Percentiles rank a stretch among this genome's conserved stretches.
Conservation (phyloP, 345 rosid species). For the Streptanthus diversifolius region DNA sequence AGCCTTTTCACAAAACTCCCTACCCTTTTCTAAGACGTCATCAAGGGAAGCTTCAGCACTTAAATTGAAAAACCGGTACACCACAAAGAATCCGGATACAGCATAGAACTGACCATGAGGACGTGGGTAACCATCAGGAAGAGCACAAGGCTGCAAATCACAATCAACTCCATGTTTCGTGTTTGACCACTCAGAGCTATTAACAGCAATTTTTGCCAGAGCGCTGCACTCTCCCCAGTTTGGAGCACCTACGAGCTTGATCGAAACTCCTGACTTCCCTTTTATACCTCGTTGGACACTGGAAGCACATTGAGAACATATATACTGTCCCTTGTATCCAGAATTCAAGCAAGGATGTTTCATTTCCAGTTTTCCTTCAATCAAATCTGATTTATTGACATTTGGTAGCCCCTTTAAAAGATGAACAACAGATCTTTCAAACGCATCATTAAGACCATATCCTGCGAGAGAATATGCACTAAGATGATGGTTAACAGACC, state of each 20-base stretch:
- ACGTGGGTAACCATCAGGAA: slow-evolving; percentile 64
- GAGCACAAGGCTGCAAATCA: slow-evolving; percentile 89
- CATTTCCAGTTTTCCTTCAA: slow-evolving; percentile 57
- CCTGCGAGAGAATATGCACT: slow-evolving; percentile 96
- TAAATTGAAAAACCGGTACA: slow-evolving; percentile 79
- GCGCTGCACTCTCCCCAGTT: slow-evolving; percentile 79
- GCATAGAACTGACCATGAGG: slow-evolving; percentile 92
- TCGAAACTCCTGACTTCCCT: slow-evolving; percentile 56
- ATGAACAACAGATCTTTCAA: slow-evolving; percentile 77
- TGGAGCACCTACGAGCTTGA: slow-evolving; percentile 81
- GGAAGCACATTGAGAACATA: slow-evolving; percentile 66
- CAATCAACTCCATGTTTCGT: slow-evolving; percentile 68
- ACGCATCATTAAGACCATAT: slow-evolving; percentile 97
- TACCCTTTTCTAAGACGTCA: slow-evolving; percentile 87
- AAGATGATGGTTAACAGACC: slow-evolving; percentile 73
- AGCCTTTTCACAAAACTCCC: slow-evolving; percentile 69
- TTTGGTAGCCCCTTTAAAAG: slow-evolving; percentile 50
- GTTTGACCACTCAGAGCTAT: slow-evolving; percentile 87
- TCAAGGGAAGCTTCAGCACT: slow-evolving; percentile 81
- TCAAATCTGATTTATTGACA: slow-evolving; percentile 41
- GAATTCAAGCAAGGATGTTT: slow-evolving; percentile 89
- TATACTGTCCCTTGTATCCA: slow-evolving; percentile 73
- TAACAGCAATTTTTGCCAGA: slow-evolving; percentile 73
- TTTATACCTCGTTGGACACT: slow-evolving; percentile 44
- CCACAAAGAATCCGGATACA: slow-evolving; percentile 92